phyloP scores from a whole-genome alignment of 495 filamentous ascomycete genomes.

The Neurospora sp. region DNA sequence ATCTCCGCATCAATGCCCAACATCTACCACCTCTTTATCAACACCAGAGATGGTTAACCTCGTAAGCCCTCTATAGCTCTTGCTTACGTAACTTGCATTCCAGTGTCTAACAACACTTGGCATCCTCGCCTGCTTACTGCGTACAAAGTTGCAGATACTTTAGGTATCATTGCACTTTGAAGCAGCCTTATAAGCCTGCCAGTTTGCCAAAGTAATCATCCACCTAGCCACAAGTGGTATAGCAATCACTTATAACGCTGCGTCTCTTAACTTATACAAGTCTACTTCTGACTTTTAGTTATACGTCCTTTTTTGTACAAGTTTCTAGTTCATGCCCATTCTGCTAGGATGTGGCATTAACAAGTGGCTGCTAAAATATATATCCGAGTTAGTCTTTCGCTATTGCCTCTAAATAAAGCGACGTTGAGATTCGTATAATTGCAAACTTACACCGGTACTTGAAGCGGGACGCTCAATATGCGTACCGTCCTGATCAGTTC shows the following conservation, averaged over 20 bases:
- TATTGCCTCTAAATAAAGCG: not conserved
- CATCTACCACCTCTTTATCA: not conserved
- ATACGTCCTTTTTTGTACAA: not conserved
- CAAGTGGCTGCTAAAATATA: not conserved
- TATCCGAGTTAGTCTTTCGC: not conserved
- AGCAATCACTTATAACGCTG: not conserved
- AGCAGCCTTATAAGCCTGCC: not conserved
- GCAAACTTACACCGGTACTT: not conserved
- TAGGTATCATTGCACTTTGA: not conserved
- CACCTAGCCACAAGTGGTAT: not conserved
- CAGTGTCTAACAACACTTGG: not conserved
- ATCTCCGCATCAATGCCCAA: not conserved
- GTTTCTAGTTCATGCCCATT: not conserved
- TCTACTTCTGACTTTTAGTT: not conserved
- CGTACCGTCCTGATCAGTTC: not conserved
- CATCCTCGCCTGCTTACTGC: not conserved
- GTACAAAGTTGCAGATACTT: not conserved
- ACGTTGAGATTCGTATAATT: not conserved
- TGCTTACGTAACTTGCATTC: not conserved
- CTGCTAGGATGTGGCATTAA: not conserved
- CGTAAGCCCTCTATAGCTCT: not conserved
- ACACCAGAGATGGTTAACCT: not conserved
- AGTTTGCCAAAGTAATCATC: not conserved
- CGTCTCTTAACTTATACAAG: not conserved
- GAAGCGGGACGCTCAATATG: not conserved